These are phyloP conservation scores for Parasitella parasitica DNA, from an alignment of 371 early-diverging fungal genomes.

Conservation along the genomic window DNA sequence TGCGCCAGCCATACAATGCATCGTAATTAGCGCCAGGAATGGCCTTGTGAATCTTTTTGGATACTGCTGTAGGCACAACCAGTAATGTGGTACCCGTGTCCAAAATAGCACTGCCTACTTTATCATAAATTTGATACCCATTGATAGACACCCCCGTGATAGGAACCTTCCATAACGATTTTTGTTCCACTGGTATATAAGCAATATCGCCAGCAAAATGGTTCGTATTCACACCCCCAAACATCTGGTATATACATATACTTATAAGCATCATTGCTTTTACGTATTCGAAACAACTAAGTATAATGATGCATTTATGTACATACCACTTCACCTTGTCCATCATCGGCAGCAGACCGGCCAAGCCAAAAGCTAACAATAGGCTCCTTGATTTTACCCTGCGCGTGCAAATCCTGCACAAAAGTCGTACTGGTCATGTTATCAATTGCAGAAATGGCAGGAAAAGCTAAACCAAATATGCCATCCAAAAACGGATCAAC, in stretches of 20 bases:
- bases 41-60: constrained; percentile 34
- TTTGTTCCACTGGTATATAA: constrained; percentile 27
- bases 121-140: not conserved
- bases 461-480: constrained; percentile 52
- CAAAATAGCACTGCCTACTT: constrained; percentile 27
- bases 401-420: constrained; percentile 19
- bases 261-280: too few species aligned
- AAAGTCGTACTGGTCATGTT: constrained; percentile 11
- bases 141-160: constrained; percentile 24
- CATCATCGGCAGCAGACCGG: constrained; percentile 32
- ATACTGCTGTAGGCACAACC: constrained; percentile 32
- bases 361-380: constrained; percentile 33
- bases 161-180: constrained; percentile 42
- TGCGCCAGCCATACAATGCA: constrained; percentile 37
- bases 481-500: constrained; percentile 48
- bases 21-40: constrained; percentile 43
- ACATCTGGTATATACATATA: constrained; percentile 1
- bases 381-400: constrained; percentile 16
- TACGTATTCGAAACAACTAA: too few species aligned
- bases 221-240: constrained; percentile 16
- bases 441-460: constrained; percentile 31
- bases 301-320: not conserved
- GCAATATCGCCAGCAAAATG: constrained; percentile 31
- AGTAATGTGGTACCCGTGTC: constrained; percentile 46
- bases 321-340: constrained; percentile 37